Conservation (phyloP, 176 grass and related monocot genomes). For the Carex scoparia region DNA sequence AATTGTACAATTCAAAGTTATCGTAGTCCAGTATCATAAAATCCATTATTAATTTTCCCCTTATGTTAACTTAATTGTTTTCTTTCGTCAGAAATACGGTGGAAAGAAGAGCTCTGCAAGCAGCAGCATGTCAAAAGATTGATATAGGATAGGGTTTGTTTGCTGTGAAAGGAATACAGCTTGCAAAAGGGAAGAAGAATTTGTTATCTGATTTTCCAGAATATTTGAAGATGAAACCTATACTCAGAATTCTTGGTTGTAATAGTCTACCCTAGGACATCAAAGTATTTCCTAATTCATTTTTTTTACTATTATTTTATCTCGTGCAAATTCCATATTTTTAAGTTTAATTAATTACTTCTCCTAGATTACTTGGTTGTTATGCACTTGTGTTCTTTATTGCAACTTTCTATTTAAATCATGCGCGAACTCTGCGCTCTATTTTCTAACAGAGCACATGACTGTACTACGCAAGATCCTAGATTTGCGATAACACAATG, state of each 20-base stretch:
- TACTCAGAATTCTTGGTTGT: slow-evolving; percentile 13
- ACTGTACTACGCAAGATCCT: slow-evolving; percentile 12
- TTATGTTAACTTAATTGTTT: slow-evolving; percentile 10
- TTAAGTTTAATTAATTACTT: slow-evolving; percentile 11
- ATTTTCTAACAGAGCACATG: background rate
- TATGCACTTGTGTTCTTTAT: background rate
- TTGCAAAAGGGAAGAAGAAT: slow-evolving; percentile 14
- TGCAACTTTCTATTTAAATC: background rate
- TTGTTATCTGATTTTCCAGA: slow-evolving; percentile 26
- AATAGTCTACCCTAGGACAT: slow-evolving; percentile 21
- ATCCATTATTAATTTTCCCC: background rate
- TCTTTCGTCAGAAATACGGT: slow-evolving; percentile 54
- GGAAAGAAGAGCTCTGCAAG: slow-evolving; percentile 47
- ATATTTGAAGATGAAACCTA: slow-evolving; percentile 19
- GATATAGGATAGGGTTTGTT: slow-evolving; percentile 22
- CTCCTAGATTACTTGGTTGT: background rate
- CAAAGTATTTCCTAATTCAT: slow-evolving; percentile 27
- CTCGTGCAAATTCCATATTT: slow-evolving; percentile 6
- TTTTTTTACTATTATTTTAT: slow-evolving; percentile 12
- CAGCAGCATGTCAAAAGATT: slow-evolving; percentile 51
- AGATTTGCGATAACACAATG: background rate
- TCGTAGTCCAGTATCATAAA: background rate
- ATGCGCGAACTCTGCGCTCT: background rate
- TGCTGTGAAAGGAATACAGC: slow-evolving; percentile 6
- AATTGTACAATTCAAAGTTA: background rate